Conservation (phyloP, 2,329 filamentous ascomycete species). For the Fusarium fujikuroi region DNA sequence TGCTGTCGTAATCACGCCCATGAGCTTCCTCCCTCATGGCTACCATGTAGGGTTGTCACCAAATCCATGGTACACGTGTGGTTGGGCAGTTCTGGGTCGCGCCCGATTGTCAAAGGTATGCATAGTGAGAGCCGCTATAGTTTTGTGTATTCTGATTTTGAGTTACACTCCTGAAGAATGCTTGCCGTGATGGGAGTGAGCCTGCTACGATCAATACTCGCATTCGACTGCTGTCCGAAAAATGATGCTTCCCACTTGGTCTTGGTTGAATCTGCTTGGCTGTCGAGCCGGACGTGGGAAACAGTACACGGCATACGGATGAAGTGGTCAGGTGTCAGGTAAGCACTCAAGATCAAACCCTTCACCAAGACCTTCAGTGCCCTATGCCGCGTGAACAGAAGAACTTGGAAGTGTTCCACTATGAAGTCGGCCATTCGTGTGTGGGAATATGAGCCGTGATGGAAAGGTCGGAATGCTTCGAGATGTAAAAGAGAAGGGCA, state of each 20-base stretch:
- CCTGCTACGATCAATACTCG: neutral
- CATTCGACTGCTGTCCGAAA: constrained; percentile 14
- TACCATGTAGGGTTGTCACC: too few species aligned
- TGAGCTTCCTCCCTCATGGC: too few species aligned
- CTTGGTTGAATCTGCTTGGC: too few species aligned
- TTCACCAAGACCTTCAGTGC: neutral
- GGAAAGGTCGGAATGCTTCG: neutral
- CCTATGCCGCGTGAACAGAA: rapidly evolving
- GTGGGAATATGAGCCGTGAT: neutral
- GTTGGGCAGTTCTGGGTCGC: too few species aligned
- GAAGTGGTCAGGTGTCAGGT: neutral
- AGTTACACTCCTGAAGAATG: neutral
- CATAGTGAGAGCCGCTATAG: too few species aligned
- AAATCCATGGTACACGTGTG: too few species aligned
- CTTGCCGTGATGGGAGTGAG: neutral
- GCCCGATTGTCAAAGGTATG: too few species aligned
- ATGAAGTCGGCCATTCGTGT: neutral
- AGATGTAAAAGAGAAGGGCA: neutral
- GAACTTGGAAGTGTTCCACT: rapidly evolving
- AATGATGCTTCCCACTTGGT: neutral
- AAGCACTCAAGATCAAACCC: constrained; percentile 9
- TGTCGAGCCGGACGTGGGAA: too few species aligned
- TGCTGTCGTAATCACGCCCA: too few species aligned
- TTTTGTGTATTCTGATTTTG: neutral
- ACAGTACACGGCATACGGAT: too few species aligned